phyloP scores from a whole-genome alignment of 73 alveolate genomes.

The Loxodes magnus region DNA sequence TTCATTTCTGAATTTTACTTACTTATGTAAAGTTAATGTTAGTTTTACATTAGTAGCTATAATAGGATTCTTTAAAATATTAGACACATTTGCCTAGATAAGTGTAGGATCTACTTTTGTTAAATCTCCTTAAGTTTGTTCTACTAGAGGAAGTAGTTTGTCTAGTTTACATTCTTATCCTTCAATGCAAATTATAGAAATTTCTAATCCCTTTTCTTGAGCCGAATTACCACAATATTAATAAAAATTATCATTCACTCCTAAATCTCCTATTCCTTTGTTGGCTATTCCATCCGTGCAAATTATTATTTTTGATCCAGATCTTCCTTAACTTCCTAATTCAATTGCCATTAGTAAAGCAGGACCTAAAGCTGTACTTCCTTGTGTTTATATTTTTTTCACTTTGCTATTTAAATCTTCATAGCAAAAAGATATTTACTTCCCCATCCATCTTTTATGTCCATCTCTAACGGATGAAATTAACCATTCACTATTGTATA shows the following conservation, averaged over 20 bases:
- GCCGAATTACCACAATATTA: constrained; percentile 63
- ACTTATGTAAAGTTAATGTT: constrained; percentile 60
- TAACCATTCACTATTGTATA: constrained; percentile 35
- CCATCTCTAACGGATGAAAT: constrained; percentile 20
- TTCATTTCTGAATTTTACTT: constrained; percentile 72
- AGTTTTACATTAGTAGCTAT: constrained; percentile 73
- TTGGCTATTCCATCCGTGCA: constrained; percentile 96
- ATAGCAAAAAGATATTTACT: constrained; percentile 38
- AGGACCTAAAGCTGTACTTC: constrained; percentile 93
- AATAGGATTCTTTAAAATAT: constrained; percentile 51
- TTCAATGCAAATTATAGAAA: constrained; percentile 60
- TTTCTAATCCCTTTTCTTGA: constrained; percentile 51
- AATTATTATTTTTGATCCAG: constrained; percentile 74
- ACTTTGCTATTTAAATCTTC: constrained; percentile 30
- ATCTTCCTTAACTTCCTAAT: constrained; percentile 53
- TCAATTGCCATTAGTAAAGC: constrained; percentile 62
- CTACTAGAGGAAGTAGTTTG: constrained; percentile 53
- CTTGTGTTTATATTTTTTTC: constrained; percentile 50
- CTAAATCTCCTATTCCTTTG: constrained; percentile 72
- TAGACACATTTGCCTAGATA: constrained; percentile 61
- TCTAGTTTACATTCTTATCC: constrained; percentile 88
- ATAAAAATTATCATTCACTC: constrained; percentile 46
- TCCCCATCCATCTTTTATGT: constrained; percentile 24
- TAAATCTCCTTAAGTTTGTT: constrained; percentile 73
- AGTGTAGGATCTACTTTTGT: constrained; percentile 75